Base-by-base conservation (phyloP, 2,329 filamentous ascomycete species). In the Fusarium decemcellulare region DNA sequence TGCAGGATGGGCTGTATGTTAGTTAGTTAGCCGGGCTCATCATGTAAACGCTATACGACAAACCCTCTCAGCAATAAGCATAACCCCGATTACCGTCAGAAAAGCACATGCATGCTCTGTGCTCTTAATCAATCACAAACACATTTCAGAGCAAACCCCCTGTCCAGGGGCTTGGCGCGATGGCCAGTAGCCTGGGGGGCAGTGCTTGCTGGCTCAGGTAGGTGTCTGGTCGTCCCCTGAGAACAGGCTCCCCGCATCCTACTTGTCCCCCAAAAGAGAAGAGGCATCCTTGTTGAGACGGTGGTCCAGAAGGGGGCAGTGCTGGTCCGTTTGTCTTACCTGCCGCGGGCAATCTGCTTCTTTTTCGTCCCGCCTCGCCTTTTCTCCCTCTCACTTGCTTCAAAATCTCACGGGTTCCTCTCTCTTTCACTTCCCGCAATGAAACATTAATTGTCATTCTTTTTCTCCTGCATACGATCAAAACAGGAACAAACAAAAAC, bases 111-210 rank as follows among this genome's bases (percentile, higher is more conserved):
- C 23, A 29, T 8, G 18, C 40, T 18, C 18, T 40, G 30, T 44
- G 27, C n/a, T 29, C 12, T 14, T 48, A 34, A 60, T 64, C 51
- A 15, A 18, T 36, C 53, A 56, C 46, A 37, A 53, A 44, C 61
- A 46, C n/a, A 10, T 10, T 36, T 30, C 16, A 14, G 14, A 18
- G 32, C 43, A 65, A 27, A 36, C 29, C 63, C 68, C 68, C 65
- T 71, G 68, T 58, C 68, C 46, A 42, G 57, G 57, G 68, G 50
- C 61, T 71, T 65, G 68, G 68, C 68, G 68, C 68, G 42, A 65
- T 6, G 57, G 50, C 40, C 34, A 47, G 23, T 61, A 47, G 58
- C 51, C 30, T 42, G 51, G 61, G 51, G 61, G 67, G 68, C 65
- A 60, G 59, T 56, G 63, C 64, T 37, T 32, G 14, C 34, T 37